Evolutionary conservation across 192 early-diverging fungal species (phyloP).

Genomic region (Coemansia aciculifera): DNA sequence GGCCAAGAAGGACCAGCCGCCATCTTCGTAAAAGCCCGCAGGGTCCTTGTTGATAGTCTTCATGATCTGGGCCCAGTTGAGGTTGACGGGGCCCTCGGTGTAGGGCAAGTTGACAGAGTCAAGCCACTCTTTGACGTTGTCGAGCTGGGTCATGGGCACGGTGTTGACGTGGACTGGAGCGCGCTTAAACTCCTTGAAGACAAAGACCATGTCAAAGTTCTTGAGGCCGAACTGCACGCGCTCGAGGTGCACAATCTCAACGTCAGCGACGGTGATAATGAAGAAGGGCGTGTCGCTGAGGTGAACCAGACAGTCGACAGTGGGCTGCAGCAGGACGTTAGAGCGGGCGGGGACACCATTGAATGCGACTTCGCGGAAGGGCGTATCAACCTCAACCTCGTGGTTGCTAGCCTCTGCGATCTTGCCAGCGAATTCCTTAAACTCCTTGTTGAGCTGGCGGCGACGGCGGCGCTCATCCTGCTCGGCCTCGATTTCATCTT

Average conservation of each 20-base stretch:
- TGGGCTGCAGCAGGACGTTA: conserved; percentile 92
- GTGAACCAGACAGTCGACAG: conserved; percentile 94
- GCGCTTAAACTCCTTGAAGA: conserved; percentile 91
- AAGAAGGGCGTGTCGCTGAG: conserved; percentile 92
- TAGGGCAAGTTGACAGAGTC: conserved; percentile 90
- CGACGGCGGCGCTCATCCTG: conserved; percentile 90
- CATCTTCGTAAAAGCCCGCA: conserved; percentile 83
- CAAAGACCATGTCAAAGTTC: conserved; percentile 98
- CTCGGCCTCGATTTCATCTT: conserved; percentile 96
- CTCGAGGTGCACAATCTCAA: conserved; percentile 95
- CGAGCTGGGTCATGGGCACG: conserved; percentile 87
- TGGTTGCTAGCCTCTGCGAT: conserved; percentile 82
- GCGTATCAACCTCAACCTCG: conserved; percentile 87
- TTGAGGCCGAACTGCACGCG: conserved; percentile 95
- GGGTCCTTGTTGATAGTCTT: conserved; percentile 95
- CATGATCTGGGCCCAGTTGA: conserved; percentile 97
- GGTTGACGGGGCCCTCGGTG: conserved; percentile 90
- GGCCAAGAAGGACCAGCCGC: conserved; percentile 91
- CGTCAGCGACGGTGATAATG: conserved; percentile 85
- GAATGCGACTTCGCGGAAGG: conserved; percentile 92
- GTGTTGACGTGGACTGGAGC: conserved; percentile 94
- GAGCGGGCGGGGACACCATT: conserved; percentile 90
- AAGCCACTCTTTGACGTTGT: conserved; percentile 95
- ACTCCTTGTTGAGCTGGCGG: conserved; percentile 86
- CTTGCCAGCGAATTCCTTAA: conserved; percentile 88